Base-by-base conservation (phyloP, 805 yeast species). In the Zygoascus tannicola region DNA sequence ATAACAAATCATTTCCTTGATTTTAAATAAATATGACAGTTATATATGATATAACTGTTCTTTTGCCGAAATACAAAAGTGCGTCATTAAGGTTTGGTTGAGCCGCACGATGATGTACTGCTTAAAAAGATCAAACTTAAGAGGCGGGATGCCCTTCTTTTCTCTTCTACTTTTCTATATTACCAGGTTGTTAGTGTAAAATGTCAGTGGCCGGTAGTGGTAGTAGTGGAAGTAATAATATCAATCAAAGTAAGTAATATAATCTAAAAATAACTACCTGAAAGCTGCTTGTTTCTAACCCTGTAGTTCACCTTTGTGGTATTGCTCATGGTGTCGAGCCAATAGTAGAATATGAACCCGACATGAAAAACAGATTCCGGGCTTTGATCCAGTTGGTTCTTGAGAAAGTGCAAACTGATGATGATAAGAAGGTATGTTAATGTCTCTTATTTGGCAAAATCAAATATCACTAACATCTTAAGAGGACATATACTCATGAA, bases 401-500 rank as follows among this genome's bases (percentile, higher is more conserved):
- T 12, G 55, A 50, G 8, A 47, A 54, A 45, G 52, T 57, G 21
- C 42, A 50, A 4, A 50, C 54, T 16, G 55, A 44, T 15, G 59
- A 55, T 20, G 53, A 56, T 38, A 53, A 54, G 19, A 58, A 58
- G 51, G 57, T 50, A 20, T 22, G 42, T 34, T 14, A 22, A n/a
- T n/a, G n/a, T n/a, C n/a, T n/a, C n/a, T n/a, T n/a, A n/a, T 23
- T n/a, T 14, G 22, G 26, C 35, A 18, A 32, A 7, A 32, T 4
- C 22, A 12, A 16, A 30, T 15, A 21, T 23, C 4, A 22, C 32
- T 38, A 23, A 26, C 26, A 22, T 23, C 21, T n/a, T 8, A 35
- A 56, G 53, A 48, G 55, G 48, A 58, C 59, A 15, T 55, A 56
- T 41, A 48, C 55, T 35, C 60, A 61, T 47, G 61, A 57, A 41